These are phyloP conservation scores for Nadsonia commutata DNA, from an alignment of 1,139 yeast species.

Conservation along the genomic window DNA sequence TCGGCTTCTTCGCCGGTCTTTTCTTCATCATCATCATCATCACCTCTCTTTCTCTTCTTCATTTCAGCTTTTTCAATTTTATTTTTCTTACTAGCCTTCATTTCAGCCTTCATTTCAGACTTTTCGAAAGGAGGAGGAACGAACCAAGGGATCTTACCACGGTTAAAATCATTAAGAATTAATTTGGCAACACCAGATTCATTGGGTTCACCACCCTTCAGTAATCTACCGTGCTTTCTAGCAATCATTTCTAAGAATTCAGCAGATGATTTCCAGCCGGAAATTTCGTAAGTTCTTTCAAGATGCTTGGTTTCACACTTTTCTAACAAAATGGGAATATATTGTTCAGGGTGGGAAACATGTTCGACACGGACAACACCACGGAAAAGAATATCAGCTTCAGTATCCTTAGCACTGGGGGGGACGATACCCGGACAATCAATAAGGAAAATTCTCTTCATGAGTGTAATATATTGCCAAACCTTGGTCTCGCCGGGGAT, in stretches of 20 bases:
- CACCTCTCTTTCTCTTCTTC: constrained; percentile 8
- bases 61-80: constrained; percentile 15
- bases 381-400: constrained; percentile 85
- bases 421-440: constrained; percentile 99
- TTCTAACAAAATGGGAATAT: constrained; percentile 70
- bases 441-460: constrained; percentile 87
- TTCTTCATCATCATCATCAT: constrained; percentile 8
- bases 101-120: constrained; percentile 14
- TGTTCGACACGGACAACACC: constrained; percentile 98
- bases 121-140: constrained; percentile 67
- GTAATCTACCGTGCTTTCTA: constrained; percentile 77
- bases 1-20: constrained; percentile 7
- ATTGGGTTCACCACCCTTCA: constrained; percentile 97
- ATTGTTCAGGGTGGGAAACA: constrained; percentile 89
- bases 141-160: constrained; percentile 98
- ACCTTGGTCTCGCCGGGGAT: constrained; percentile 98
- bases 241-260: constrained; percentile 87
- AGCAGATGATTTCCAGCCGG: constrained; percentile 77
- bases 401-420: constrained; percentile 77
- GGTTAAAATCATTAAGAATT: constrained; percentile 81
- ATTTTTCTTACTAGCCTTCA: constrained; percentile 11
- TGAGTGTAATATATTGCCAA: constrained; percentile 95
- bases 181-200: constrained; percentile 86
- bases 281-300: constrained; percentile 88
- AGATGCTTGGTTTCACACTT: constrained; percentile 84